Evolutionary conservation across 495 filamentous ascomycete genomes (phyloP), one percentile per base, ranked within the genome.

Genomic region (Tuber indicum): DNA sequence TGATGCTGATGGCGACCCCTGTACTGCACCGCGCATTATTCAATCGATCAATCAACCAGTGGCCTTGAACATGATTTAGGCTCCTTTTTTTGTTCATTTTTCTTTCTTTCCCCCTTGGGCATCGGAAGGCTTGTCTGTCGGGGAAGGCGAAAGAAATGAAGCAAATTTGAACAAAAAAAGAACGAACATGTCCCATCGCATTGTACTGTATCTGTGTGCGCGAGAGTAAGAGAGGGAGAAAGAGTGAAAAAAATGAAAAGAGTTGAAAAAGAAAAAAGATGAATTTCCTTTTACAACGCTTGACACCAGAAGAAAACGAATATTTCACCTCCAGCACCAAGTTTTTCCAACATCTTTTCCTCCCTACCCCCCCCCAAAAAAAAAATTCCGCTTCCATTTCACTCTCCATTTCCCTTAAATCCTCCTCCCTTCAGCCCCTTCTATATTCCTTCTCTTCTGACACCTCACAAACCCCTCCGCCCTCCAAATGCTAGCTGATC

Each of bases 281-380:
- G 26, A 66, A 52, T 45, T 78, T 74, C 62, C 77, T 76, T 76
- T 80, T 74, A 79, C 73, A 74, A 58, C 71, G 42, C 58, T 46
- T 72, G 46, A 46, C 49, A 58, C 46, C 26, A n/a, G 47, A 47
- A 47, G 45, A 47, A 47, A 47, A 19, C 45, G 16, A 17, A 47
- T 47, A 17, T 47, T 47, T 47, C 45, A 47, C 17, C 45, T 19
- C 16, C 45, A 47, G 16, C 72, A 44, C 23, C 70, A 75, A 43
- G 45, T 39, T 46, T 73, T 49, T 36, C 62, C 17, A 52, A 78
- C 71, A 78, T 42, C 76, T 32, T 66, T 66, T 66, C 14, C 58
- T 36, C 58, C 17, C 14, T 26, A 17, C 26, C 7, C 58, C 58
- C 52, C 58, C 58, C 58, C 32, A 0, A 32, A 32, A 32, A 32